Conservation (phyloP, 2,329 filamentous ascomycete species). For the Penicillium freii region DNA sequence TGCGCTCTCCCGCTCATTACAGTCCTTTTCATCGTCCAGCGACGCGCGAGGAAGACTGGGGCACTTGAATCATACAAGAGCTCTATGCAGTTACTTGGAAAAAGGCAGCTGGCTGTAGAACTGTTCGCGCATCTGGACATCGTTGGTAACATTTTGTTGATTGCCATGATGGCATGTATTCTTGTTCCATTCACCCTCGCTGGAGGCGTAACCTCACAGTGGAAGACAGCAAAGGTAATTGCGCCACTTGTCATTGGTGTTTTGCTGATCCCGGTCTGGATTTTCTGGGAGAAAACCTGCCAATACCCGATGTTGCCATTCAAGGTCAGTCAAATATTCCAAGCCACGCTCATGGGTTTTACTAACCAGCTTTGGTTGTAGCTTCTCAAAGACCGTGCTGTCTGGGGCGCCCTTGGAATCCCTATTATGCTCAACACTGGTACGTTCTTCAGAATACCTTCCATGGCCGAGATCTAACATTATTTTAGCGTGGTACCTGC, state of each 20-base stretch:
- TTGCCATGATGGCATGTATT: conserved; percentile 53
- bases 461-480: background rate
- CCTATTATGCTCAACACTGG: conserved; percentile 36
- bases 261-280: conserved; percentile 49
- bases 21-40: conserved; percentile 52
- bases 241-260: conserved; percentile 54
- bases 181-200: conserved; percentile 59
- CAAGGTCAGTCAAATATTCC: conserved; percentile 28
- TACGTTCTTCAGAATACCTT: conserved; percentile 2
- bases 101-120: conserved; percentile 37
- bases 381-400: conserved; percentile 61
- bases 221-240: conserved; percentile 53
- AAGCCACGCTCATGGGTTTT: background rate
- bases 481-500: conserved; percentile 57
- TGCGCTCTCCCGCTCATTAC: conserved; percentile 56
- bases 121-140: conserved; percentile 59
- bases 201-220: conserved; percentile 49
- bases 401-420: conserved; percentile 63
- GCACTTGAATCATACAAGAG: conserved; percentile 48
- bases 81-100: conserved; percentile 45
- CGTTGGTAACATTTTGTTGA: conserved; percentile 53
- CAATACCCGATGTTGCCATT: conserved; percentile 60
- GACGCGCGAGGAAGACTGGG: conserved; percentile 54
- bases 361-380: conserved; percentile 12
- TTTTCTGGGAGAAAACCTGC: conserved; percentile 55